phyloP scores from a whole-genome alignment of 176 grass and related monocot genomes.

The Carex scoparia region DNA sequence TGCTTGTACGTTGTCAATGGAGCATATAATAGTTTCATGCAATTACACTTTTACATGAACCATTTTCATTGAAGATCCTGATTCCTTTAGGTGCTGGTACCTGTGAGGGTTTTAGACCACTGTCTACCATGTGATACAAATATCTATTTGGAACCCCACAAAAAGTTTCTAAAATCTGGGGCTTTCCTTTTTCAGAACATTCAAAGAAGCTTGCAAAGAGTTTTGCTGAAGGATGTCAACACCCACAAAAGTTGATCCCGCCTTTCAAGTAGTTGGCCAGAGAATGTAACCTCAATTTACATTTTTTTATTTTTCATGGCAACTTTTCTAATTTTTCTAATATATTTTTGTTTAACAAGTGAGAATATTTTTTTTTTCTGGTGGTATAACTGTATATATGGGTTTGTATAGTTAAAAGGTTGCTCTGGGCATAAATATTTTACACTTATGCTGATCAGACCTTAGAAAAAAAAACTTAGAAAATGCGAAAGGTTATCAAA shows the following conservation, averaged over 20 bases:
- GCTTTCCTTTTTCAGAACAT: background rate
- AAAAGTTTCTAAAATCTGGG: background rate
- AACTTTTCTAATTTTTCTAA: background rate
- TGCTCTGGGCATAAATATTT: background rate
- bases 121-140: background rate
- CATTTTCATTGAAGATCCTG: background rate
- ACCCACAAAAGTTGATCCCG: conserved; percentile 34
- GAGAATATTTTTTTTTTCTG: background rate
- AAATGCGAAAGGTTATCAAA: background rate
- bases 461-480: background rate
- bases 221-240: conserved; percentile 18
- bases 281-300: conserved; percentile 30
- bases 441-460: background rate
- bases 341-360: background rate
- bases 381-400: background rate
- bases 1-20: background rate
- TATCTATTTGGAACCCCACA: background rate
- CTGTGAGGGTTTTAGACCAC: background rate
- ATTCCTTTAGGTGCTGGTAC: background rate
- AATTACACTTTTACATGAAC: background rate
- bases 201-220: background rate
- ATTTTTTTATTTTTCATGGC: background rate
- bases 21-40: background rate
- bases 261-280: conserved; percentile 29
- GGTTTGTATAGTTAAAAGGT: background rate